Base-by-base conservation (phyloP, 805 yeast genomes). In the Nakazawaea holstii region DNA sequence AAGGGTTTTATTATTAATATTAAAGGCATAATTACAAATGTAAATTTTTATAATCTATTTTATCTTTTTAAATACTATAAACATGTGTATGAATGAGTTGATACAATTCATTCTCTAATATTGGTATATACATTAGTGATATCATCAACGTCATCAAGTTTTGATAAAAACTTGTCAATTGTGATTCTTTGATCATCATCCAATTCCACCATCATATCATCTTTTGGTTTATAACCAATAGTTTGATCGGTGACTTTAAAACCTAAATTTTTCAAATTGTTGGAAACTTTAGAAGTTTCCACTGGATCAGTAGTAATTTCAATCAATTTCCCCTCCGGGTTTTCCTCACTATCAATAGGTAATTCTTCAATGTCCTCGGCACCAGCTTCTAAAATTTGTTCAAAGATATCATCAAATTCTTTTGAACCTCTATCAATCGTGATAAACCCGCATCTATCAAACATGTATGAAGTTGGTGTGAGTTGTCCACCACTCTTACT, bases 121-220 rank as follows among this genome's bases (percentile, higher is more conserved):
- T 89, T 92, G 29, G 87, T 76, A 66, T 87, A 87, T 50, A 87
- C 80, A 52, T 80, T 88, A 6, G 88, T 80, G 17, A 92, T 87
- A 56, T 94, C 98, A 43, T 84, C 89, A n/a, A 89, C 68, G 31
- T 82, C 88, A 46, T 88, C 95, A 40, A 92, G 68, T 41, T 72
- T 70, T 20, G 62, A 68, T 31, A 84, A 62, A 32, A 90, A 78
- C 57, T 80, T 85, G 13, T 74, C 74, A 55, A 79, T 74, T 33
- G 72, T 71, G 50, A 70, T 74, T 49, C 64, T 69, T 7, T 72
- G 65, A 3, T 80, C 89, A 26, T 70, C 80, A 0, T 72, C 70
- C 29, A 83, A 74, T 9, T 71, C 75, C 3, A 80, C 81, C 51
- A 69, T 66, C 55, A 77, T 74, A 40, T 85, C 95, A 1, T 72